Evolutionary conservation across 768 basidiomycete genomes (phyloP), one percentile per base, ranked within the genome.

Genomic region (Fistulinella prunicolor): DNA sequence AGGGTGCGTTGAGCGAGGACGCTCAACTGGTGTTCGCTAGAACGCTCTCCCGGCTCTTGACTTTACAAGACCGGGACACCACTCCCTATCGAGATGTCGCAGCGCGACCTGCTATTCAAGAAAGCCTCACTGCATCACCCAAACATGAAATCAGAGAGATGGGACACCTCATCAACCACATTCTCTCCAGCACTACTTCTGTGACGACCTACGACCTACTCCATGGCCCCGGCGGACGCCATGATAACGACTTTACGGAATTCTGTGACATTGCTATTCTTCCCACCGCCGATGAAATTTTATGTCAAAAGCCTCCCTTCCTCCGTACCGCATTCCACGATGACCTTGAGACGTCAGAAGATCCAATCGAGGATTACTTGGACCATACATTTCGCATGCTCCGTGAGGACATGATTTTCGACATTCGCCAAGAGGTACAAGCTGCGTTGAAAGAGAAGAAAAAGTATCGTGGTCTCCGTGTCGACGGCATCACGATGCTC

Each of bases 351-450:
- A 70, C 67, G 0, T 64, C 65, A 22, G 51, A 58, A 2, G 60
- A 48, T 14, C 73, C 80, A 3, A 56, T 72, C 10, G 70, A 73
- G 0, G 69, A 76, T 12, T 75, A 85, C 50, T 66, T 85, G 1
- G 85, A 86, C 54, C 83, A 83, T 43, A 80, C 80, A 34, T 87
- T 81, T 58, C 77, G 85, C 8, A 69, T 87, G 38, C 65, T 84
- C 14, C 64, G 85, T 7, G 85, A 86, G 55, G 84, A 82, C 41
- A 80, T 83, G 79, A 54, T 84, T 7, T 68, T 74, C 49, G 81
- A 82, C 51, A 72, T 84, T 50, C 71, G 74, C 9, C 81, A 85
- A 37, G 82, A 83, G 51, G 54, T 84, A 10, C 73, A 77, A 52
- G 70, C 77, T 5, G 71, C 65, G 0, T 45, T 65, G 8, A 65